phyloP scores from a whole-genome alignment of 2,329 filamentous ascomycete genomes.

The Rutstroemia sp. region DNA sequence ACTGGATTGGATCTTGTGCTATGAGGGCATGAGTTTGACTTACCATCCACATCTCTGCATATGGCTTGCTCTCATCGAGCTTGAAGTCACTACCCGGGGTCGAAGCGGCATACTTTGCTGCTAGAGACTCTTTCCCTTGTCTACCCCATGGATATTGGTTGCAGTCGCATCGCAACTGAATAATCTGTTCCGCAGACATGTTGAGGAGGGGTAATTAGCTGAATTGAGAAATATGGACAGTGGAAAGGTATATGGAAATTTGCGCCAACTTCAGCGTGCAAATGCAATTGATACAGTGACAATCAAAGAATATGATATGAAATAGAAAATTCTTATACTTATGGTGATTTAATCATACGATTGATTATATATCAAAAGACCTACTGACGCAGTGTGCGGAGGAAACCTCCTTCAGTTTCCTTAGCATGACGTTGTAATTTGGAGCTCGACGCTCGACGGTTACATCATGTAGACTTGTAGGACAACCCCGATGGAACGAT shows the following conservation, averaged over 20 bases:
- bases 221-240: no score
- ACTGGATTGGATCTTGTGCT: not conserved
- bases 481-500: not conserved
- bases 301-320: not conserved
- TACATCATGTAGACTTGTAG: slow-evolving; percentile 1
- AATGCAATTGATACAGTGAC: no score
- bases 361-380: no score
- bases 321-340: slow-evolving; percentile 4
- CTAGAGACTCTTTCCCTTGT: slow-evolving; percentile 56
- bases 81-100: slow-evolving; percentile 56
- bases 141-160: slow-evolving; percentile 56
- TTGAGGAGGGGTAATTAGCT: not conserved
- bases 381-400: no score
- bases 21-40: not conserved
- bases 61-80: slow-evolving; percentile 55
- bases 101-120: slow-evolving; percentile 56
- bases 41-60: slow-evolving; percentile 40
- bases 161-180: slow-evolving; percentile 46
- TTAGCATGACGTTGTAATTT: not conserved
- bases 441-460: not conserved
- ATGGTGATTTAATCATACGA: no score
- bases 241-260: no score
- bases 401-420: no score
- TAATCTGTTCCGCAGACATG: slow-evolving; percentile 31
- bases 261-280: no score